These are phyloP conservation scores for Fusarium sp. DNA, from an alignment of 2,329 filamentous ascomycete genomes.

Conservation along the genomic window DNA sequence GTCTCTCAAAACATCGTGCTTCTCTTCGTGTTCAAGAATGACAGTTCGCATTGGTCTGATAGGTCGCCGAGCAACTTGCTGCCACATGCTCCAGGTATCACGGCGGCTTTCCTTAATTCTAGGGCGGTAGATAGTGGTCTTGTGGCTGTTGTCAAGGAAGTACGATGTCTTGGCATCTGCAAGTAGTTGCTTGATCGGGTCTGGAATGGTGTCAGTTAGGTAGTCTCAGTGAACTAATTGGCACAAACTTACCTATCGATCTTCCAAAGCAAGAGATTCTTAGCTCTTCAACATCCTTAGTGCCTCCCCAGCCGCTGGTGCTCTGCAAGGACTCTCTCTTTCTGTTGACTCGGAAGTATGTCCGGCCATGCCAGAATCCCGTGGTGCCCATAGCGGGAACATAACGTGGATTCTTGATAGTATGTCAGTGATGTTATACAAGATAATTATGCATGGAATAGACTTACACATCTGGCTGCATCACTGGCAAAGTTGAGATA, in stretches of 20 bases:
- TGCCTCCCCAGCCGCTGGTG: conserved; percentile 52
- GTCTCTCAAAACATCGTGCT: conserved; percentile 74
- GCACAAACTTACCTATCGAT: conserved; percentile 47
- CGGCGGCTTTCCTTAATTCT: conserved; percentile 60
- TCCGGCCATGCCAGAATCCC: conserved; percentile 66
- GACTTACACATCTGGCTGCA: conserved; percentile 62
- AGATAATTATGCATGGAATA: neutral
- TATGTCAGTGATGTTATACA: neutral
- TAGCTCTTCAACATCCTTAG: conserved; percentile 66
- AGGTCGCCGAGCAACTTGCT: conserved; percentile 71
- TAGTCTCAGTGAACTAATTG: neutral
- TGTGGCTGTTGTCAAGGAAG: conserved; percentile 65
- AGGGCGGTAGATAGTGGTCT: conserved; percentile 69
- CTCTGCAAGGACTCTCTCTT: conserved; percentile 59
- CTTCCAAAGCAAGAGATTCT: conserved; percentile 68
- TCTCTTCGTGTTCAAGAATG: conserved; percentile 76
- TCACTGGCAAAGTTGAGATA: conserved; percentile 72
- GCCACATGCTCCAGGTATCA: conserved; percentile 62
- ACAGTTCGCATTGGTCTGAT: conserved; percentile 81
- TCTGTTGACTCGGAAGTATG: conserved; percentile 63
- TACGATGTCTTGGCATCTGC: conserved; percentile 66
- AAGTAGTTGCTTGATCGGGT: conserved; percentile 68
- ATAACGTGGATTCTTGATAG: conserved; percentile 62
- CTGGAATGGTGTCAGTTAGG: conserved; percentile 32
- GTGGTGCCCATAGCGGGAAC: conserved; percentile 67